Evolutionary conservation across 169 alveolate species (phyloP), one percentile per base, ranked within the genome.

Genomic region (Eimeria maxima): DNA sequence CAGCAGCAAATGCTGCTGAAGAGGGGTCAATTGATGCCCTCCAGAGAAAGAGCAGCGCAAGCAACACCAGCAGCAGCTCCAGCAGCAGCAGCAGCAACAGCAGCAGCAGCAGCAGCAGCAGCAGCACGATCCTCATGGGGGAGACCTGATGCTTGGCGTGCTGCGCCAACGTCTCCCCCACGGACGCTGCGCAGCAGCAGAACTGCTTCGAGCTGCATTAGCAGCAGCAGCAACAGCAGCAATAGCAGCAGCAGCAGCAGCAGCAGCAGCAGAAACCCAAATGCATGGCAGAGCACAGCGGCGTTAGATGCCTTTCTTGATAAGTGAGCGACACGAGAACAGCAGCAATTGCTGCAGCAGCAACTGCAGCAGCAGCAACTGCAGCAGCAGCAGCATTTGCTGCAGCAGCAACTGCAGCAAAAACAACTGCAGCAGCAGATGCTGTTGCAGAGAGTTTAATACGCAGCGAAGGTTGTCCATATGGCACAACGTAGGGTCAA

Each of bases 21-120:
- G 86, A 44, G 33, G 57, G 57, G 45, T 16, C 24, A 14, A 13
- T 16, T 24, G 67, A 57, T 16, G 67, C 38, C 44, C 78, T 14
- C 5, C 13, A 67, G 42, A 24, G 78, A 42, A 69, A 45, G 45
- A 69, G 80, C 44, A 24, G 80, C 80, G 27, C 6, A n/a, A n/a
- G 38, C 20, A 33, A 7, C 55, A 11, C 55, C 83, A 71, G 83
- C 78, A 67, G 44, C 44, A 29, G 3, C 78, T n/a, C 10, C 44
- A 33, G 83, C 83, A 71, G 53, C 83, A 71, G 53, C 83, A 71
- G 53, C 83, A 71, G 50, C 47, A 33, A 16, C 53, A 71, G 24
- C 83, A 71, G 53, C 83, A 71, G 55, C 83, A 71, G 50, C 45
- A 71, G 53, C 83, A 71, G 83, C 83, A 71, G 83, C 83, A 71